Evolutionary conservation across 352 stramenopile species (phyloP), one percentile per base, ranked within the genome.

Genomic region (Pythium scleroteichum): DNA sequence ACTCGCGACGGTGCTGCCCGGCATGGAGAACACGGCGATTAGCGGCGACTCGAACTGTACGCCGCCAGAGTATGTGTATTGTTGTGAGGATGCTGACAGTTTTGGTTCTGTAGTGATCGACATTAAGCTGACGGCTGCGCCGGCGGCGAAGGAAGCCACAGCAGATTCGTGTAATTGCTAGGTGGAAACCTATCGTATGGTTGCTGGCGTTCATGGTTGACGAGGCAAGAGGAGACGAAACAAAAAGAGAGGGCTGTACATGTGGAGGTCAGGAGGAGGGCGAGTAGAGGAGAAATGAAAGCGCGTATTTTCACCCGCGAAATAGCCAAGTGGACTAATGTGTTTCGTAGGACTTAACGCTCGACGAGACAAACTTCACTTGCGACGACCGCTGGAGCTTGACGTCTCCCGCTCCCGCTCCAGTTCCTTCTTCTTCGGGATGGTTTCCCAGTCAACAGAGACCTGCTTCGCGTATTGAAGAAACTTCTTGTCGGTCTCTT

Each of bases 1-100:
- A 77, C 82, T 99, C 38, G 97, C 97, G 16, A 99, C 95, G 10
- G 94, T 97, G 62, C 82, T 99, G 68, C 97, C 97, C 0, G 97
- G 97, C 66, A 97, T 97, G 82, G 88, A 96, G 48, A 96, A 97
- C 72, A 94, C 82, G 24, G 81, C 81, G 42, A 96, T 89, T 68
- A 93, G 82, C 47, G 85, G 85, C 68, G 88, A 95, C 60, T 91
- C 86, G 10, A 95, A 95, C 68, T 64, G 86, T 95, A 73, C 68
- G 81, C 86, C 24, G 14, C 2, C 24, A 12, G 5, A 10, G 29
- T 5, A 51, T 22, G 14, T 46, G 42, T 20, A 20, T 44, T 39
- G 33, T 8, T 39, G 33, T 39, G 8, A 39, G 38, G 16, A n/a
- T 53, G 41, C 39, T 59, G 23, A 38, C 22, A 20, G 13, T 55